Evolutionary conservation across 352 stramenopile genomes (phyloP), one percentile per base, ranked within the genome.

Genomic region (Phytophthora ramorum): DNA sequence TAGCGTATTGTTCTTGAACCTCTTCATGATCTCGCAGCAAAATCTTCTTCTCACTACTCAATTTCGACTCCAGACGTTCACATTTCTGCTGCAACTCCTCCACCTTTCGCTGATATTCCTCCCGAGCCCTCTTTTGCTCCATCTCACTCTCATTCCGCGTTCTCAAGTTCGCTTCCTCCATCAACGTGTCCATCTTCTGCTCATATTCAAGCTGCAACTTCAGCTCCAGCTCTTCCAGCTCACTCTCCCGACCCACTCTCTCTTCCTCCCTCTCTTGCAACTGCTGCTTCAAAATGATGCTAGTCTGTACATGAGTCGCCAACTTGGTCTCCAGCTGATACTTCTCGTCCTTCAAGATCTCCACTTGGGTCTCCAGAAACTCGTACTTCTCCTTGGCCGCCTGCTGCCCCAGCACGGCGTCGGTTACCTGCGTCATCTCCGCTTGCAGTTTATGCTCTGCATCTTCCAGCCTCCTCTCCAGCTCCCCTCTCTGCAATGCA

Each of bases 261-360:
- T 72, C 62, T 19, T 76, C 54, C 6, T 70, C 65, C 19, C 64
- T 77, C 37, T 77, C 69, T 10, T 62, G 10, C 44, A 76, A 34
- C 22, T 76, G 63, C 24, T 73, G 64, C 44, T 73, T 63, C 24
- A 76, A 58, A 41, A 73, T 73, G 10, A 48, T 67, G 9, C 38
- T 64, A 14, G 69, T 76, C 48, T 70, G 64, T 17, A 50, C 69
- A 67, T 76, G 46, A 24, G 58, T 17, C 9, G 37, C 64, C 47
- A 73, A 19, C 16, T 73, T 62, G 2, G 14, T 43, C 19, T 66
- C 30, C 32, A 71, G 9, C 9, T 43, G 43, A 8, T 5, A 46
- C 24, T 63, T 74, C 28, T 71, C 60, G 13, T 67, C 49, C 32
- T 68, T 63, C 9, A 76, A 40, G 32, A 69, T 43, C 20, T 56